These are phyloP conservation scores for Crithidia bombi DNA, from an alignment of 208 protist species.

Conservation along the genomic window DNA sequence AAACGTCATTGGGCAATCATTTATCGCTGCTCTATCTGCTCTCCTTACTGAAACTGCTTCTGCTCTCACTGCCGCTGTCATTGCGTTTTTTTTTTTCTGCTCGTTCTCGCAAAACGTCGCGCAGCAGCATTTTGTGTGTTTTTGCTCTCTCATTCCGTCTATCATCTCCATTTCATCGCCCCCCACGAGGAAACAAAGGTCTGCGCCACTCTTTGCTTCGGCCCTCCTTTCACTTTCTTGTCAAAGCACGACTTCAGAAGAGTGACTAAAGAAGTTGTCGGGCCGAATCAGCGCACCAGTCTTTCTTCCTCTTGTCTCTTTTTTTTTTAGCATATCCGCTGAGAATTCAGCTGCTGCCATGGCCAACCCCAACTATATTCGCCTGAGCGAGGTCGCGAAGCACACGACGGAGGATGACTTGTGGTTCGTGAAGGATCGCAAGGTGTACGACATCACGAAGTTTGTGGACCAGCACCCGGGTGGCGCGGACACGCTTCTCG, in stretches of 20 bases:
- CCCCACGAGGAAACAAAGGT: neutral
- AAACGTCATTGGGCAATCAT: too few species aligned
- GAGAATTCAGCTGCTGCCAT: neutral
- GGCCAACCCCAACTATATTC: constrained; percentile 41
- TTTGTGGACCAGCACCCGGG: constrained; percentile 92
- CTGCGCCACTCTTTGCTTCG: neutral
- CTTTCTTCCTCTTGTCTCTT: neutral
- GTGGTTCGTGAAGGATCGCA: constrained; percentile 87
- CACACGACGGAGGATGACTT: constrained; percentile 71
- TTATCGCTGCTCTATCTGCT: too few species aligned
- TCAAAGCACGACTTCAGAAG: constrained; percentile 14
- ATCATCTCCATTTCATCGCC: constrained; percentile 14
- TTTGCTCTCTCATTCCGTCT: constrained; percentile 23
- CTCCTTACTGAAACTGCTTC: too few species aligned
- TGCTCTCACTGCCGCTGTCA: neutral
- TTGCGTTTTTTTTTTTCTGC: neutral
- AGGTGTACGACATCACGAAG: constrained; percentile 87
- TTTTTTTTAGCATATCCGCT: constrained; percentile 1
- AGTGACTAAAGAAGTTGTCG: neutral
- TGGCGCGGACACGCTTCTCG: constrained; percentile 82
- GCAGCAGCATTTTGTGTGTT: constrained; percentile 3
- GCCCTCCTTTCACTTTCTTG: neutral
- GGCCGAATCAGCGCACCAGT: neutral
- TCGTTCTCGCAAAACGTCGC: neutral
- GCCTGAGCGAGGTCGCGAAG: constrained; percentile 63